Evolutionary conservation across 1,284 basidiomycete species (phyloP).

Genomic region (Apiotrichum siamense): DNA sequence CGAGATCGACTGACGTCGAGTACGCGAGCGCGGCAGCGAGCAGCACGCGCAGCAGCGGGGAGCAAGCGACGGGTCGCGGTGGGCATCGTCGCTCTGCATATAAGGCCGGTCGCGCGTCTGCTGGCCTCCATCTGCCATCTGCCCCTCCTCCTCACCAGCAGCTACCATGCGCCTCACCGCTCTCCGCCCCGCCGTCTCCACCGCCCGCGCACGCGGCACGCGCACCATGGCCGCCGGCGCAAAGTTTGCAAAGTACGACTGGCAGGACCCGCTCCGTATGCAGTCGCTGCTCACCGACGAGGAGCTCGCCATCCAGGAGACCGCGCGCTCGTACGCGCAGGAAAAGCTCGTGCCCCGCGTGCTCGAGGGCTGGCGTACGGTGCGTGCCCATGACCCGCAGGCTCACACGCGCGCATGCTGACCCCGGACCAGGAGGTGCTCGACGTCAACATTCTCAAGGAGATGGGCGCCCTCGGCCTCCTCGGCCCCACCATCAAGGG

Average conservation of each 20-base stretch:
- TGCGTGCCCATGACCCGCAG: constrained; percentile 51
- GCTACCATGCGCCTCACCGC: constrained; percentile 5
- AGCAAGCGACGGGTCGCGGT: too few species aligned
- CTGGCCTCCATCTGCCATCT: too few species aligned
- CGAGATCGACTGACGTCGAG: too few species aligned
- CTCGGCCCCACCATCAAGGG: constrained; percentile 87
- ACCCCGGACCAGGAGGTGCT: constrained; percentile 57
- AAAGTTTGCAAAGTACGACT: constrained; percentile 57
- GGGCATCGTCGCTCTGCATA: too few species aligned
- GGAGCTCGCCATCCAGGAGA: constrained; percentile 85
- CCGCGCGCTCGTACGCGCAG: constrained; percentile 77
- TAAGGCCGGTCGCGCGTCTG: too few species aligned
- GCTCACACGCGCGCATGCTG: not conserved
- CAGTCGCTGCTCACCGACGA: constrained; percentile 80
- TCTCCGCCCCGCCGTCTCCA: constrained; percentile 7
- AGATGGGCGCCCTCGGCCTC: constrained; percentile 89
- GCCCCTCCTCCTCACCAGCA: too few species aligned
- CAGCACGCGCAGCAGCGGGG: too few species aligned
- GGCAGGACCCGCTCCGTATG: constrained; percentile 73
- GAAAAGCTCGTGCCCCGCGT: constrained; percentile 78
- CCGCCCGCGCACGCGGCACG: constrained; percentile 3
- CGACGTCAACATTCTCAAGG: constrained; percentile 67
- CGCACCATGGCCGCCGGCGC: constrained; percentile 17
- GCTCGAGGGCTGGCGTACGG: constrained; percentile 77
- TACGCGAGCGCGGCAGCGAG: too few species aligned